Percentiles rank a stretch among this genome's conserved stretches.
Conservation (phyloP, 1,139 yeast genomes). For the Wickerhamomyces sp. region DNA sequence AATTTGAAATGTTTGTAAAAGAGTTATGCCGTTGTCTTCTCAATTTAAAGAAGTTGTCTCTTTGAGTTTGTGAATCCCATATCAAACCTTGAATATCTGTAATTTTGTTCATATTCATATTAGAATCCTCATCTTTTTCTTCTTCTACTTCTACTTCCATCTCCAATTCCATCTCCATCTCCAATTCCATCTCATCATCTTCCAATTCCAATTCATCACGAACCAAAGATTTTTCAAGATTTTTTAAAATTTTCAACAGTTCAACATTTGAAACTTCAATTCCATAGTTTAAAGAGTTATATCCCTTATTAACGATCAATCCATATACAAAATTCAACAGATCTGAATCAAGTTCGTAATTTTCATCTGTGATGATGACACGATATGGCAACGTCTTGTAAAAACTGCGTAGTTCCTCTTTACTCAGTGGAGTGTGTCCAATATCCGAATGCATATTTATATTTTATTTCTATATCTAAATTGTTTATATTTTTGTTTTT, state of each 20-base stretch:
- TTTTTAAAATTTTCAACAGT: slow-evolving; percentile 2
- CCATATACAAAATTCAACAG: slow-evolving; percentile 7
- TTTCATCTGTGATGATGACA: slow-evolving; percentile 3
- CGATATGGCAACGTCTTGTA: slow-evolving; percentile 1
- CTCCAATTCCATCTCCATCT: too few species aligned
- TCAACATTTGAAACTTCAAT: background rate
- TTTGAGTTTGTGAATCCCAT: slow-evolving; percentile 20
- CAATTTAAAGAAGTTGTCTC: slow-evolving; percentile 16
- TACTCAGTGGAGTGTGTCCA: background rate
- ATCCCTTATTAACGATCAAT: slow-evolving; percentile 2
- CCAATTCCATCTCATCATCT: slow-evolving; percentile 11
- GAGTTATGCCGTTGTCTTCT: slow-evolving; percentile 19
- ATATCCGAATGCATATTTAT: background rate
- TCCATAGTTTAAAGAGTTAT: background rate
- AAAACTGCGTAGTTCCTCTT: slow-evolving; percentile 2
- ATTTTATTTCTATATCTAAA: too few species aligned
- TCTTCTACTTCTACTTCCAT: too few species aligned
- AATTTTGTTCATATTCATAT: background rate
- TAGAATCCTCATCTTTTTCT: background rate
- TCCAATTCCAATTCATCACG: background rate
- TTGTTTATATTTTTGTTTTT: too few species aligned
- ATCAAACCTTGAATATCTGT: slow-evolving; percentile 21
- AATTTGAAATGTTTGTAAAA: slow-evolving; percentile 19
- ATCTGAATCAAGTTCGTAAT: slow-evolving; percentile 7
- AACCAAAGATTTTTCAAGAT: slow-evolving; percentile 2